Percentiles rank a stretch among this genome's conserved stretches.
phyloP scores from a whole-genome alignment of 1,284 basidiomycete species.

The Tilletia horrida region DNA sequence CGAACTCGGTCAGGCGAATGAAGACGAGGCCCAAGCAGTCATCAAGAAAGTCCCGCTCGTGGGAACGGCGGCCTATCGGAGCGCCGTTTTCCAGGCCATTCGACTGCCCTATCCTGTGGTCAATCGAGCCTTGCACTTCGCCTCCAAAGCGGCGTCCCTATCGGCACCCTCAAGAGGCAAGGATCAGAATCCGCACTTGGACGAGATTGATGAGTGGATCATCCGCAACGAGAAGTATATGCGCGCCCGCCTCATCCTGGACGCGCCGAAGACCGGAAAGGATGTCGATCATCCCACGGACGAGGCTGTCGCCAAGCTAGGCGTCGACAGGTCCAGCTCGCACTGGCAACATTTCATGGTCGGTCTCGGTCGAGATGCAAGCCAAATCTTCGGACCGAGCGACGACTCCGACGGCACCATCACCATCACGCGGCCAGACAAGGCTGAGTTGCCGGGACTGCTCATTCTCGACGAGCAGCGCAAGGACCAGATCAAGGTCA shows the following conservation, averaged over 20 bases:
- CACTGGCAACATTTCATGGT: constrained; percentile 20
- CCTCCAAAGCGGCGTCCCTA: background rate
- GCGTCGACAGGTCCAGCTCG: background rate
- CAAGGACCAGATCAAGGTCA: constrained; percentile 4
- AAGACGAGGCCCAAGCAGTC: constrained; percentile 6
- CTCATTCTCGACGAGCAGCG: constrained; percentile 17
- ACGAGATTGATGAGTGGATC: constrained; percentile 13
- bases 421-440: constrained; percentile 16
- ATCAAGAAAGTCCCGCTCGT: background rate
- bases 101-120: constrained; percentile 8
- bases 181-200: background rate
- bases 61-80: background rate
- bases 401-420: background rate
- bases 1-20: constrained; percentile 5
- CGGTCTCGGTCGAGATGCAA: constrained; percentile 15
- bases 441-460: constrained; percentile 14
- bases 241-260: constrained; percentile 18
- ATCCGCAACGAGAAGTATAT: constrained; percentile 20
- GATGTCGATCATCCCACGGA: background rate
- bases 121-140: background rate
- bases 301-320: background rate
- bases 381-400: background rate
- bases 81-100: background rate
- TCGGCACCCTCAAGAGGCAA: background rate
- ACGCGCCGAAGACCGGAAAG: constrained; percentile 1